Percentiles rank a stretch among this genome's conserved stretches.
Conservation (phyloP, 2,329 filamentous ascomycete species). For the Epichloe hybrida region DNA sequence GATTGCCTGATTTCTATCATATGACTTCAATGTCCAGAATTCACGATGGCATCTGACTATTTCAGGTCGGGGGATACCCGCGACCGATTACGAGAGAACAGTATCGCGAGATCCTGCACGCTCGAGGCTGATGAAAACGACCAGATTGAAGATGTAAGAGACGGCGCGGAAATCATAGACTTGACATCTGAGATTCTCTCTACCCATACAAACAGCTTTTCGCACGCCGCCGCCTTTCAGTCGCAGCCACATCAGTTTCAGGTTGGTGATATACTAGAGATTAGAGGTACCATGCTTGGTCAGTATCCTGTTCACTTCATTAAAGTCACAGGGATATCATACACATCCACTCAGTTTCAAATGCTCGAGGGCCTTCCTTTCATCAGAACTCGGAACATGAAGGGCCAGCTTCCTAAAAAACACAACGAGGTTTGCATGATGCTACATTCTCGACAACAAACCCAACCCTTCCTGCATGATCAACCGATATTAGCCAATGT, state of each 20-base stretch:
- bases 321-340: constrained; percentile 28
- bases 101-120: constrained; percentile 11
- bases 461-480: constrained; percentile 13
- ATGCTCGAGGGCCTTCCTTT: constrained; percentile 26
- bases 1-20: neutral
- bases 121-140: constrained; percentile 6
- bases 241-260: constrained; percentile 5
- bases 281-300: constrained; percentile 11
- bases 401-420: constrained; percentile 24
- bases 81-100: neutral
- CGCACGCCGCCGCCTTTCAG: neutral
- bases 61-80: neutral
- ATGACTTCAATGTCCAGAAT: neutral
- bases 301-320: constrained; percentile 21
- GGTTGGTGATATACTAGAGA: constrained; percentile 16
- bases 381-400: constrained; percentile 20
- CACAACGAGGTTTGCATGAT: constrained; percentile 31
- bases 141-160: neutral
- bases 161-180: neutral
- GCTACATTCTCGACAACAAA: constrained; percentile 22
- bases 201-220: neutral
- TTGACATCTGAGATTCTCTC: neutral
- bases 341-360: constrained; percentile 10
- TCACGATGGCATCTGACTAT: neutral
- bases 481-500: constrained; percentile 31